A percentile compares a stretch with the other conserved stretches of the same genome.
phyloP scores from a whole-genome alignment of 306 rosid species.

The Erythrophleum fordii region DNA sequence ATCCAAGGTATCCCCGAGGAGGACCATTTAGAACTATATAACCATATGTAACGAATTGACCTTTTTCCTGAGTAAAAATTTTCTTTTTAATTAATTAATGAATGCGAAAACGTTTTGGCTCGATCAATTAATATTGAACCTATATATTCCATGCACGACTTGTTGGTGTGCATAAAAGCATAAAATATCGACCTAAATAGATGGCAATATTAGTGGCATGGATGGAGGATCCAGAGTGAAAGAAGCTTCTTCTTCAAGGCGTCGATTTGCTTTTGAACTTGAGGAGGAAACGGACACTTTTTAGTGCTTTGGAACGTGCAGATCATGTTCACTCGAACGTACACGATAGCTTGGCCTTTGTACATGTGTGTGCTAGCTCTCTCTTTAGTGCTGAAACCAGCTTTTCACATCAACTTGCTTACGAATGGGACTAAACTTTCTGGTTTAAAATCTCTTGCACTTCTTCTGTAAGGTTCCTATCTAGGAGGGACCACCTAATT shows the following conservation, averaged over 20 bases:
- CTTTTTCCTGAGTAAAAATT: neutral
- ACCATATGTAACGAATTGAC: neutral
- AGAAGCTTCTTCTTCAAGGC: conserved; percentile 4
- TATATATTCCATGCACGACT: neutral
- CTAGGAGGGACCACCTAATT: conserved; percentile 42
- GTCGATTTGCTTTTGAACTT: neutral
- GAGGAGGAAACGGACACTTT: neutral
- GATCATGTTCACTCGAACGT: neutral
- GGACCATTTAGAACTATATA: neutral
- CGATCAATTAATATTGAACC: neutral
- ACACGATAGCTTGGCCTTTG: neutral
- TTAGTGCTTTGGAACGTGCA: neutral
- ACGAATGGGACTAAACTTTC: conserved; percentile 36
- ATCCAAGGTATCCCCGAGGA: neutral
- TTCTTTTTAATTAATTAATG: neutral
- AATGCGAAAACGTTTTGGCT: neutral
- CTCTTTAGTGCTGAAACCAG: neutral
- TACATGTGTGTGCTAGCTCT: neutral
- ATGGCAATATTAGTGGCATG: neutral
- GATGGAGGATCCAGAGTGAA: neutral
- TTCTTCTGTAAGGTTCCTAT: conserved; percentile 29
- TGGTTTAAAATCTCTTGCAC: conserved; percentile 29
- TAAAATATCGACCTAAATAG: neutral
- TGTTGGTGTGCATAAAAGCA: neutral
- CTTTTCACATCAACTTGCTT: conserved; percentile 35